Evolutionary conservation across 2,329 filamentous ascomycete genomes (phyloP).

Genomic region (Knufia fluminis): DNA sequence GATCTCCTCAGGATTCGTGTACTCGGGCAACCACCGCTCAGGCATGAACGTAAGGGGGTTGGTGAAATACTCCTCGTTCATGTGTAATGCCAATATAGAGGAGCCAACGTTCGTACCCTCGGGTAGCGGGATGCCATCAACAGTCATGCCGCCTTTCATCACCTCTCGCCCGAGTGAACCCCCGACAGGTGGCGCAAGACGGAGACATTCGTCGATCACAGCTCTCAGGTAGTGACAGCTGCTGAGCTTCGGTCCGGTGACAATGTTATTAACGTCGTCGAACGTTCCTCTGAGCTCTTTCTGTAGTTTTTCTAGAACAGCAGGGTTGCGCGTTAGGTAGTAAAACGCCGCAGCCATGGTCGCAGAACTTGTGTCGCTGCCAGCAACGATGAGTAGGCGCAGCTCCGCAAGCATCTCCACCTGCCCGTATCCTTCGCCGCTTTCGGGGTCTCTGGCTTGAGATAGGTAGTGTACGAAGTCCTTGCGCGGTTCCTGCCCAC

Average conservation of each 20-base stretch:
- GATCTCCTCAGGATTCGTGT: slow-evolving; percentile 38
- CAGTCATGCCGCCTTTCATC: slow-evolving; percentile 23
- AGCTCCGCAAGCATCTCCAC: slow-evolving; percentile 14
- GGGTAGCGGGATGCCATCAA: slow-evolving; percentile 28
- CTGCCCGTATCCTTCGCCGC: slow-evolving; percentile 25
- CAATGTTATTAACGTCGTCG: slow-evolving; percentile 30
- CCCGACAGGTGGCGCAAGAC: slow-evolving; percentile 27
- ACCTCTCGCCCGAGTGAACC: slow-evolving; percentile 27
- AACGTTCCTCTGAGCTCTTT: slow-evolving; percentile 30
- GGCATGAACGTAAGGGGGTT: slow-evolving; percentile 26
- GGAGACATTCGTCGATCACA: slow-evolving; percentile 32
- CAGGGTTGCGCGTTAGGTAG: slow-evolving; percentile 31
- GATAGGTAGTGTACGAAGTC: slow-evolving; percentile 43
- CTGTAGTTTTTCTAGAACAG: slow-evolving; percentile 25
- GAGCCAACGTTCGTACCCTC: slow-evolving; percentile 27
- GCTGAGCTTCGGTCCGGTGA: slow-evolving; percentile 26
- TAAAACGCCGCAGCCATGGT: slow-evolving; percentile 31
- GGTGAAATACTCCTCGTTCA: slow-evolving; percentile 27
- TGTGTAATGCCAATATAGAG: slow-evolving; percentile 28
- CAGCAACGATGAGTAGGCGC: slow-evolving; percentile 17
- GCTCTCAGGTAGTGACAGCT: slow-evolving; percentile 34
- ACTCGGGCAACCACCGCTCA: slow-evolving; percentile 35
- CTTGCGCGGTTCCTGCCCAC: slow-evolving; percentile 32
- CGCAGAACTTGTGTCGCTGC: slow-evolving; percentile 34
- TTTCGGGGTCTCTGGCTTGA: slow-evolving; percentile 39